Evolutionary conservation across 768 basidiomycete species (phyloP).

Genomic region (Lactifluus subvellereus): DNA sequence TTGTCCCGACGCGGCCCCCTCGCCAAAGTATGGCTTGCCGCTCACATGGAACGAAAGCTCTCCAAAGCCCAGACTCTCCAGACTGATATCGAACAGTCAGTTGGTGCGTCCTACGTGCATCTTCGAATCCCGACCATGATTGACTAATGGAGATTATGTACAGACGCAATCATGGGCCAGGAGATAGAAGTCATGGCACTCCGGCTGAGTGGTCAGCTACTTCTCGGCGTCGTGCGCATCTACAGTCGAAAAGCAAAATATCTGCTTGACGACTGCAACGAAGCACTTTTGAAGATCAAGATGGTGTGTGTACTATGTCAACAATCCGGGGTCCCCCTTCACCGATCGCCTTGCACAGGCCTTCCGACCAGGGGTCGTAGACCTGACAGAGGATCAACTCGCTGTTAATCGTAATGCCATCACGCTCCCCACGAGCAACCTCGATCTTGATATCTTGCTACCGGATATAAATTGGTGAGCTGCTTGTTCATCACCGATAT

Average conservation of each 20-base stretch:
- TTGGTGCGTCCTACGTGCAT: conserved; percentile 48
- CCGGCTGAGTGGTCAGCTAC: conserved; percentile 91
- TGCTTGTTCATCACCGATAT: conserved; percentile 3
- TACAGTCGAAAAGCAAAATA: conserved; percentile 98
- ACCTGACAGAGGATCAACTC: conserved; percentile 93
- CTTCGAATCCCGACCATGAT: background rate
- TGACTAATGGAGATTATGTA: background rate
- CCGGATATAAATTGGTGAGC: conserved; percentile 77
- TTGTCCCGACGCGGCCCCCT: conserved; percentile 90
- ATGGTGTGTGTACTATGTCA: conserved; percentile 49
- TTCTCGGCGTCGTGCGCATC: conserved; percentile 95
- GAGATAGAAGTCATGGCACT: conserved; percentile 92
- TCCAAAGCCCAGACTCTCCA: conserved; percentile 92
- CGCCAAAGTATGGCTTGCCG: conserved; percentile 97
- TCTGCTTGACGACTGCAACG: conserved; percentile 95
- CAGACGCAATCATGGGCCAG: conserved; percentile 90
- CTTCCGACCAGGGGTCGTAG: conserved; percentile 91
- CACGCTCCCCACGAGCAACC: conserved; percentile 69
- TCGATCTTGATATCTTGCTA: conserved; percentile 75
- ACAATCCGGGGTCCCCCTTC: background rate
- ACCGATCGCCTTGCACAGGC: conserved; percentile 44
- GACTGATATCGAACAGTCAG: conserved; percentile 91
- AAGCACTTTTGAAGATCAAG: conserved; percentile 91
- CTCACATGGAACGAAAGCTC: conserved; percentile 97
- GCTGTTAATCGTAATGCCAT: conserved; percentile 83